These are phyloP conservation scores for Spiromastix sp. DNA, from an alignment of 2,329 filamentous ascomycete genomes.

Conservation along the genomic window DNA sequence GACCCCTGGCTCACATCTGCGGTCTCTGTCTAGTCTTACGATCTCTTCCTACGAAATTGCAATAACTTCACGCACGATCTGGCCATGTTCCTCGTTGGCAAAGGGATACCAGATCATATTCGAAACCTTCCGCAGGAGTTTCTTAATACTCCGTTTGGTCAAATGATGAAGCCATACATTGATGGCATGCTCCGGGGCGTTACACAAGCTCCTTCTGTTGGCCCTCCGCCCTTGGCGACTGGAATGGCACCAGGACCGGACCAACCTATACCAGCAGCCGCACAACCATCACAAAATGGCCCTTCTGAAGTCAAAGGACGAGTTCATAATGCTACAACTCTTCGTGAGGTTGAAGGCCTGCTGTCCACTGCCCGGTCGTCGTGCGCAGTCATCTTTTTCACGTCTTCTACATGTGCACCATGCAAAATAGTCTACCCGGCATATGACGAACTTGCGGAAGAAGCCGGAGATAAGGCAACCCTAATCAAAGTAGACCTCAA, in stretches of 20 bases:
- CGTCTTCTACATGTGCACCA: conserved; percentile 72
- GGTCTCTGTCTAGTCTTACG: conserved; percentile 55
- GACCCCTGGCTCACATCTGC: background rate
- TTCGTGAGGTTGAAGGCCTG: conserved; percentile 50
- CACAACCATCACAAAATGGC: conserved; percentile 9
- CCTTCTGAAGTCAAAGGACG: conserved; percentile 22
- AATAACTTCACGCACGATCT: conserved; percentile 97
- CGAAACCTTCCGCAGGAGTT: conserved; percentile 75
- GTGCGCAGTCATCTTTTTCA: conserved; percentile 83
- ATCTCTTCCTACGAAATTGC: conserved; percentile 84
- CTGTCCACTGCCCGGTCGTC: conserved; percentile 52
- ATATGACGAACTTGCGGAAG: conserved; percentile 69
- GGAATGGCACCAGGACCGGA: conserved; percentile 10
- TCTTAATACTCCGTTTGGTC: conserved; percentile 74
- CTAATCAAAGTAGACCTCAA: conserved; percentile 79
- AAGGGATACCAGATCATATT: conserved; percentile 80
- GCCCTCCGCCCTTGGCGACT: conserved; percentile 10
- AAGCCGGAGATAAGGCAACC: conserved; percentile 55
- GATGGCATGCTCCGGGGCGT: conserved; percentile 53
- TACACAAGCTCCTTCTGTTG: conserved; percentile 45
- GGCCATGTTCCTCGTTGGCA: conserved; percentile 77
- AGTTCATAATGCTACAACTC: conserved; percentile 52
- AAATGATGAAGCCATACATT: conserved; percentile 73
- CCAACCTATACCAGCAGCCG: conserved; percentile 10
- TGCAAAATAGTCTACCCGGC: conserved; percentile 75